Evolutionary conservation across 495 filamentous ascomycete species (phyloP).

Genomic region (Aspergillus conjunctus): DNA sequence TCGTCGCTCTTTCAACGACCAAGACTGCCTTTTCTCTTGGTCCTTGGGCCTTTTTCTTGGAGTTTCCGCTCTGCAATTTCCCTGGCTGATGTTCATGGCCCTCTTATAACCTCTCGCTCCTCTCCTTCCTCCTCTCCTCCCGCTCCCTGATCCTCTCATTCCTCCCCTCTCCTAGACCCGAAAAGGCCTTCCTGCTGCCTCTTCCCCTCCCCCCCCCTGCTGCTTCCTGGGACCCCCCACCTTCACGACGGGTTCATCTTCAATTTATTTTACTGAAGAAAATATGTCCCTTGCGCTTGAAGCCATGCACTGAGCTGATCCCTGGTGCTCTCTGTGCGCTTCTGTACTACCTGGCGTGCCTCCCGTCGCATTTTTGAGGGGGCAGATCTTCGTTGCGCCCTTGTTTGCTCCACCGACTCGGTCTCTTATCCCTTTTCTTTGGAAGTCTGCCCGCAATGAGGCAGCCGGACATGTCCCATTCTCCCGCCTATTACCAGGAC

Average conservation of each 20-base stretch:
- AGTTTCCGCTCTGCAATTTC: slow-evolving; percentile 36
- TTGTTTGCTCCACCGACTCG: slow-evolving; percentile 28
- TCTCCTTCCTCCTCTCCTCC: slow-evolving; percentile 20
- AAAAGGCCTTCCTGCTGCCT: slow-evolving; percentile 9
- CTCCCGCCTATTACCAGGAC: slow-evolving; percentile 42
- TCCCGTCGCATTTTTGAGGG: slow-evolving; percentile 27
- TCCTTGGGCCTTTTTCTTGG: slow-evolving; percentile 35
- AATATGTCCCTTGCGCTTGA: slow-evolving; percentile 33
- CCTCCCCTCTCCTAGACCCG: slow-evolving; percentile 6
- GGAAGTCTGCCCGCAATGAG: slow-evolving; percentile 34
- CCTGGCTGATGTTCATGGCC: slow-evolving; percentile 23
- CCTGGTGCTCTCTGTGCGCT: slow-evolving; percentile 40
- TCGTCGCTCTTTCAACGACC: slow-evolving; percentile 16
- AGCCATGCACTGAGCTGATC: slow-evolving; percentile 45
- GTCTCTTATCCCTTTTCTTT: slow-evolving; percentile 19
- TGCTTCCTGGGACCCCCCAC: slow-evolving; percentile 15
- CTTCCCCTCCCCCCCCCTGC: slow-evolving; percentile 15
- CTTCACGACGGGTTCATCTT: slow-evolving; percentile 17
- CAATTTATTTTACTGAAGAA: slow-evolving; percentile 13
- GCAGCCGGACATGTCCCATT: slow-evolving; percentile 47
- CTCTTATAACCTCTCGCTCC: slow-evolving; percentile 35
- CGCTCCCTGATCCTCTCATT: slow-evolving; percentile 18
- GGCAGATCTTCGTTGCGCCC: slow-evolving; percentile 21
- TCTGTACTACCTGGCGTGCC: slow-evolving; percentile 40
- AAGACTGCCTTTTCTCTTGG: slow-evolving; percentile 24